A percentile compares a stretch with the other conserved stretches of the same genome.
These are phyloP conservation scores for Hanseniaspora lachancei DNA, from an alignment of 805 yeast genomes.

Conservation along the genomic window DNA sequence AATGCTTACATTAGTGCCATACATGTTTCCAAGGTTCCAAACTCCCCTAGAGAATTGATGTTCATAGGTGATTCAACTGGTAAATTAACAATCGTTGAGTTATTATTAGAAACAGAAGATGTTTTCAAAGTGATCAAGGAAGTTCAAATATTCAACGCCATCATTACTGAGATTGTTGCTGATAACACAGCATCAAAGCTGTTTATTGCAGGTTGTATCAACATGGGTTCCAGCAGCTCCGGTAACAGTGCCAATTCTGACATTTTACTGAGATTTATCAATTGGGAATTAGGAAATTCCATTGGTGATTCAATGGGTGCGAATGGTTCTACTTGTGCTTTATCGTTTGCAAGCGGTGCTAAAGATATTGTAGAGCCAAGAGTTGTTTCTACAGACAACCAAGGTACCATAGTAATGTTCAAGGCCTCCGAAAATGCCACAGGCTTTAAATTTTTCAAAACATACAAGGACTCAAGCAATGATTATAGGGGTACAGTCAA, in stretches of 20 bases:
- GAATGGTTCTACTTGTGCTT: constrained; percentile 2
- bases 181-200: constrained; percentile 8
- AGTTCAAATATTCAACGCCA: constrained; percentile 7
- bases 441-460: constrained; percentile 73
- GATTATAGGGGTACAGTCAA: constrained; percentile 51
- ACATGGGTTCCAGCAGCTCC: background rate
- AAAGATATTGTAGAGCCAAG: constrained; percentile 1
- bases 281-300: constrained; percentile 87
- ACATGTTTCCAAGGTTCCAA: background rate
- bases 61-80: constrained; percentile 9
- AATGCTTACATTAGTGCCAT: constrained; percentile 6
- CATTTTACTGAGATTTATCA: constrained; percentile 4
- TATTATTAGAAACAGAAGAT: constrained; percentile 1
- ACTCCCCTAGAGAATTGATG: constrained; percentile 1
- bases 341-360: constrained; percentile 6
- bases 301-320: constrained; percentile 51
- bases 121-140: constrained; percentile 6
- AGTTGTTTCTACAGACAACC: constrained; percentile 64
- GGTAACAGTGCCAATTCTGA: background rate
- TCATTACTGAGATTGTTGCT: constrained; percentile 6
- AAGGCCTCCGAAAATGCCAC: constrained; percentile 48
- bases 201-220: constrained; percentile 1
- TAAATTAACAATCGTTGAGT: constrained; percentile 4
- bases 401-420: constrained; percentile 67
- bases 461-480: constrained; percentile 56